Base-by-base conservation (phyloP, 208 protist genomes). In the Leishmania amazonensis region DNA sequence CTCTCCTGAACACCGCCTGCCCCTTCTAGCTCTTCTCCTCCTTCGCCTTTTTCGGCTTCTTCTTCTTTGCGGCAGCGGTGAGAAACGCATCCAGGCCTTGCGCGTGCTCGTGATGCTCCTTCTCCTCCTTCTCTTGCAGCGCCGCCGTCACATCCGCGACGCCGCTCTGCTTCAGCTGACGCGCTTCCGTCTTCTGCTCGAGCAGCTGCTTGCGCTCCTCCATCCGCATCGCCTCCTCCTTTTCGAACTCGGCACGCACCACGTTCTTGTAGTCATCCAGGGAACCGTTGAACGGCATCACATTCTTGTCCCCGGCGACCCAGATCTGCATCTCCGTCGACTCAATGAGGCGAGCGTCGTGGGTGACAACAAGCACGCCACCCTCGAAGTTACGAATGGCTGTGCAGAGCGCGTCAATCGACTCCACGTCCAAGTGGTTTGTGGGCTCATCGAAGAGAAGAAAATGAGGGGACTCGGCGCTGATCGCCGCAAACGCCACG, bases 381-480 rank as follows among this genome's bases (percentile, higher is more conserved):
- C 96, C 96, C 84, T 96, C 92, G 82, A 97, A 98, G 31, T 47
- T 78, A 42, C 91, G 94, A 83, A 98, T 93, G 11, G 96, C 90
- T 8, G 89, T 70, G 84, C 93, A 96, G 60, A 98, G 90, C 15
- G 96, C 96, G 45, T 97, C 92, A 78, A 98, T 97, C 31, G 93
- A 94, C 85, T 99, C 95, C 70, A 98, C 88, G 83, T 98, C 96
- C 19, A 99, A 78, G 87, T 99, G 97, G 86, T 99, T 99, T 3
- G 97, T 98, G 21, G 96, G 96, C 90, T 99, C 98, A 86, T 99
- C 98, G 58, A 99, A 92, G 45, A 99, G 88, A 28, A 99, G 89
- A 68, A 99, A 93, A 85, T 99, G 95, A 21, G 98, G 98, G 45
- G 81, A 71, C 83, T 96, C 89, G 40, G 96, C 92, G 70, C 95